Evolutionary conservation across 2,329 filamentous ascomycete genomes (phyloP), one percentile per base, ranked within the genome.

Genomic region (Epichloe brachyelytri): DNA sequence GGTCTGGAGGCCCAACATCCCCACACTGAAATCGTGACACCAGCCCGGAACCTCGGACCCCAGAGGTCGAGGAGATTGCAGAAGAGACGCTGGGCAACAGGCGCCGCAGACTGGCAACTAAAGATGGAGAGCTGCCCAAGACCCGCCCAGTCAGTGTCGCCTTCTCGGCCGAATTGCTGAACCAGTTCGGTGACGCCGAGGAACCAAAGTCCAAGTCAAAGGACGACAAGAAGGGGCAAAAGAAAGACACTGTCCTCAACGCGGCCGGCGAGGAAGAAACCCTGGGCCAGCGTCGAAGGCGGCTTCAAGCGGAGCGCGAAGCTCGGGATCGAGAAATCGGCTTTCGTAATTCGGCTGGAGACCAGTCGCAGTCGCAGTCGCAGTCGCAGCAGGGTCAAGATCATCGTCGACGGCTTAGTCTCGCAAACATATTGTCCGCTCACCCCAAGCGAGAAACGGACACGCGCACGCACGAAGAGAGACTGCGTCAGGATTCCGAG

Each of bases 261-360:
- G 37, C 39, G 20, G 43, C 40, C 30, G 61, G 55, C 5, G 84
- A 83, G 56, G 84, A 88, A 58, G 87, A 93, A 62, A 91, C 87
- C 0, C 72, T 93, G 0, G 87, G 86, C 10, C 85, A 91, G 64
- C 81, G 87, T 11, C 81, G 86, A 0, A 80, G 80, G 30, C 78
- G 87, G 26, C 72, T 93, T 2, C 85, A 89, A 63, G 80, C 82
- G 6, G 80, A 83, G 60, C 73, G 74, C 26, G 82, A 86, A 65
- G 82, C 82, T 6, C 76, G 79, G 30, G 76, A 78, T 54, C 69
- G 73, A 41, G 77, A 78, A 56, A 77, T 79, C 64, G 70, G 68
- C 41, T 62, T 67, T 38, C 63, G 65, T 50, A 58, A 61, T 17
- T 55, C 60, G 19, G 54, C 55, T 14, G 56, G 56, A 17, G 53